Evolutionary conservation across 208 protist genomes (phyloP).

Genomic region (Endotrypanum monterogeii): DNA sequence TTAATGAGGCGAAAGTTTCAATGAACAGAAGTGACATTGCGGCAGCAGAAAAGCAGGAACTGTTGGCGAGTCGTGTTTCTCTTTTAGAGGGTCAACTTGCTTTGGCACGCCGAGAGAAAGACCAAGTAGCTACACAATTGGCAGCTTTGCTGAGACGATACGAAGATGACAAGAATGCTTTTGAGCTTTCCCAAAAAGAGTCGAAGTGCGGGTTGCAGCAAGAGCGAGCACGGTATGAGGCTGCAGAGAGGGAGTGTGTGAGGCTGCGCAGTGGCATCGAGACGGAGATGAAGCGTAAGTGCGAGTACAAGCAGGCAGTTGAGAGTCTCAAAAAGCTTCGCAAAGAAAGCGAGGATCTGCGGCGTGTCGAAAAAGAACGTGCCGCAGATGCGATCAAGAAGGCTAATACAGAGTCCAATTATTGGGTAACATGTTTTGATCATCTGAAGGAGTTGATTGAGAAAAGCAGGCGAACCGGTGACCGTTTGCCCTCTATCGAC

Average conservation of each 20-base stretch:
- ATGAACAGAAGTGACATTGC: conserved; percentile 27
- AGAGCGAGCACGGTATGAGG: conserved; percentile 22
- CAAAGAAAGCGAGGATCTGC: conserved; percentile 58
- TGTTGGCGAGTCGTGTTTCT: conserved; percentile 16
- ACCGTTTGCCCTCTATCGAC: conserved; percentile 48
- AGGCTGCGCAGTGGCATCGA: conserved; percentile 60
- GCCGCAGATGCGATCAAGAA: conserved; percentile 61
- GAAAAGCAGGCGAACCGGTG: conserved; percentile 23
- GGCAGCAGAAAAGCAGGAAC: conserved; percentile 30
- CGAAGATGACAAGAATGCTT: conserved; percentile 28
- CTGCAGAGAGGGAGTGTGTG: conserved; percentile 25
- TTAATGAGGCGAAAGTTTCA: conserved; percentile 33
- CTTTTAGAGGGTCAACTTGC: conserved; percentile 19
- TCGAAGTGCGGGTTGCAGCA: conserved; percentile 10
- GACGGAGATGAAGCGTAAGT: conserved; percentile 73
- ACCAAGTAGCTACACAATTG: conserved; percentile 13
- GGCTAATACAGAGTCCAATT: conserved; percentile 70
- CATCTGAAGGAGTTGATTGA: conserved; percentile 73
- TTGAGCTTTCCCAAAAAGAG: conserved; percentile 19
- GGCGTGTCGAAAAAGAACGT: conserved; percentile 56
- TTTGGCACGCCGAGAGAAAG: conserved; percentile 9
- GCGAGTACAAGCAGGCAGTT: conserved; percentile 80
- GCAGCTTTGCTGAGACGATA: conserved; percentile 29
- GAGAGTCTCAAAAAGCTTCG: conserved; percentile 61
- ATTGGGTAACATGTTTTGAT: conserved; percentile 83